Evolutionary conservation across 2,329 filamentous ascomycete species (phyloP).

Genomic region (Chaetomiaceae sp.): DNA sequence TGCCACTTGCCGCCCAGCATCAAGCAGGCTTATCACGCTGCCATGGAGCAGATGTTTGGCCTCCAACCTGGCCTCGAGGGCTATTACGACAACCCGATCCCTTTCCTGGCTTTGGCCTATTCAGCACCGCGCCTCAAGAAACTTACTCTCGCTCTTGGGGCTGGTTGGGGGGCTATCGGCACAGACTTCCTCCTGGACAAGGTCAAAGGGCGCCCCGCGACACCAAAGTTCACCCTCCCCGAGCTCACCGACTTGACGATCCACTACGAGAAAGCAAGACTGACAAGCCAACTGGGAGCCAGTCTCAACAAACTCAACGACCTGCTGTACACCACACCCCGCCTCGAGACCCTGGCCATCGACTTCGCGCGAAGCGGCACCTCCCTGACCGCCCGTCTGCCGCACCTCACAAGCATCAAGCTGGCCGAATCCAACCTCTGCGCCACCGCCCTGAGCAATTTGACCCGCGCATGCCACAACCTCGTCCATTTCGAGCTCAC

Average conservation of each 20-base stretch:
- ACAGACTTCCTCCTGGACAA: neutral
- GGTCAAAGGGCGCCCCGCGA: neutral
- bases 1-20: too few relatives aligned
- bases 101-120: too few relatives aligned
- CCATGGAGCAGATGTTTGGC: too few relatives aligned
- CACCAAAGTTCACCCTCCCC: neutral
- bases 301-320: neutral
- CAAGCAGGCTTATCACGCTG: too few relatives aligned
- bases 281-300: too few relatives aligned
- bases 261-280: neutral
- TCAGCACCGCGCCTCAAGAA: too few relatives aligned
- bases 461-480: neutral
- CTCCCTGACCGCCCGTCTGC: neutral
- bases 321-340: neutral
- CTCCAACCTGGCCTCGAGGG: too few relatives aligned
- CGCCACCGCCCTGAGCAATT: neutral
- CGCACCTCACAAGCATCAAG: neutral
- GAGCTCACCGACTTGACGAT: neutral
- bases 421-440: neutral
- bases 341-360: neutral
- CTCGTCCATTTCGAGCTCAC: neutral
- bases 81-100: too few relatives aligned
- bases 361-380: neutral
- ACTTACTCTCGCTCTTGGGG: too few relatives aligned
- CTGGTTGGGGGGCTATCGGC: too few relatives aligned